Percentiles rank a stretch among this genome's conserved stretches.
phyloP scores from a whole-genome alignment of 768 basidiomycete genomes.

The Fistulinella prunicolor region DNA sequence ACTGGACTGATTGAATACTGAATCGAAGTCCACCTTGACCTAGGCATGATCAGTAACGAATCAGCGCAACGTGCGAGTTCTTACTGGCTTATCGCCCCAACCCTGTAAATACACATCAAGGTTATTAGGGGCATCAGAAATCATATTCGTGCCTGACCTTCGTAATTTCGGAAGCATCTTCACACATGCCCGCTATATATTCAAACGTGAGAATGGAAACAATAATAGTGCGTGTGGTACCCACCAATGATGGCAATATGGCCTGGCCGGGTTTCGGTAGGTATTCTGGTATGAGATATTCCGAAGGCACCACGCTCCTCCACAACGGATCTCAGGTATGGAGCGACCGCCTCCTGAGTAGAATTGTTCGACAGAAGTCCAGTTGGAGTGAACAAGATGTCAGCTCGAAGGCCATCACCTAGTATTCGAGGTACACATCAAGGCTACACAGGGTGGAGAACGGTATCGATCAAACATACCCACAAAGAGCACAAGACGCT shows the following conservation, averaged over 20 bases:
- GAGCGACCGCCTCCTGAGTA: slow-evolving; percentile 63
- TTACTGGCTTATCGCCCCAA: slow-evolving; percentile 83
- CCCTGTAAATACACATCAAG: slow-evolving; percentile 43
- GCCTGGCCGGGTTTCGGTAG: slow-evolving; percentile 85
- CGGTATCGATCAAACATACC: slow-evolving; percentile 42
- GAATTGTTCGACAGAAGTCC: slow-evolving; percentile 52
- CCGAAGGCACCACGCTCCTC: slow-evolving; percentile 74
- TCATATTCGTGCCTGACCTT: slow-evolving; percentile 46
- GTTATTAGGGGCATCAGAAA: slow-evolving; percentile 5
- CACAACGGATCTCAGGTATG: slow-evolving; percentile 66
- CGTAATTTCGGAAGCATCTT: slow-evolving; percentile 85
- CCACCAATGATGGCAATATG: slow-evolving; percentile 85
- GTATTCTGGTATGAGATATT: slow-evolving; percentile 81
- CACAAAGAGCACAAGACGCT: slow-evolving; percentile 76
- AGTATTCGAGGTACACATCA: background rate
- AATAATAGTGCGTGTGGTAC: slow-evolving; percentile 1
- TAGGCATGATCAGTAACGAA: slow-evolving; percentile 1
- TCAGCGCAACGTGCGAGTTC: background rate
- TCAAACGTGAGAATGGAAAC: slow-evolving; percentile 3
- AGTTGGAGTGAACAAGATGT: slow-evolving; percentile 66
- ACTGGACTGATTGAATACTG: slow-evolving; percentile 80
- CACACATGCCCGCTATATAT: slow-evolving; percentile 82
- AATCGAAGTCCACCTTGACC: slow-evolving; percentile 71
- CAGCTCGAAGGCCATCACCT: slow-evolving; percentile 86
- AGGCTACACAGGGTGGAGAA: background rate